Base-by-base conservation (phyloP, 2,329 filamentous ascomycete genomes). In the Trichoderma sp. region DNA sequence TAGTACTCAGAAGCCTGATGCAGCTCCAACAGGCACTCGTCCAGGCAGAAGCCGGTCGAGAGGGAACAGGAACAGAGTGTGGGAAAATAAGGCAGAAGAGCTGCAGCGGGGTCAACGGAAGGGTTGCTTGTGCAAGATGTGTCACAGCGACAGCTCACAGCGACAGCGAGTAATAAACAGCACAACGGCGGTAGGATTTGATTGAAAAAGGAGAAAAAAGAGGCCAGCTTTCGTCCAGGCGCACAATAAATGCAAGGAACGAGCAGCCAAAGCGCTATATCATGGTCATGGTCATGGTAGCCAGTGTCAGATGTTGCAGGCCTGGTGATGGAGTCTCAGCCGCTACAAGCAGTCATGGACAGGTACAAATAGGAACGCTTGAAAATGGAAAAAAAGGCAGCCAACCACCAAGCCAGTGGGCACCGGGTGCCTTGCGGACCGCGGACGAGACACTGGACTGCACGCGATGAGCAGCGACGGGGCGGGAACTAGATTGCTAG, bases 321-420 rank as follows among this genome's bases (percentile, higher is more conserved):
- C 81, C 82, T 83, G 81, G 81, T 83, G 81, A 83, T 82, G 77
- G 78, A 66, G 78, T 79, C 81, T 82, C 80, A 83, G 82, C 81
- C 69, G 65, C 61, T 67, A 63, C 36, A 47, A 28, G 64, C 56
- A 72, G 72, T 69, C 64, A 69, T 70, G 43, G 26, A 73, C 62
- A 62, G 56, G 57, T 58, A 57, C 61, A 71, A 53, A 53, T 64
- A 34, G 30, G 39, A 36, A 62, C 28, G 62, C 26, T 36, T 6
- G 15, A 26, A 61, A 60, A 21, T 39, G 11, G 8, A 24, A 34
- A 51, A 61, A 61, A 69, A 60, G 70, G 65, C 57, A 53, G 8
- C 66, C 66, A 53, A 61, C 66, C 36, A 43, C 21, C 36, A 21
- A 56, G 26, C 60, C 34, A 58, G 43, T 69, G 67, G 71, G 70